A percentile compares a stretch with the other conserved stretches of the same genome.
Evolutionary conservation across 371 early-diverging fungal genomes (phyloP).

Genomic region (Rhizomucor pusillus): DNA sequence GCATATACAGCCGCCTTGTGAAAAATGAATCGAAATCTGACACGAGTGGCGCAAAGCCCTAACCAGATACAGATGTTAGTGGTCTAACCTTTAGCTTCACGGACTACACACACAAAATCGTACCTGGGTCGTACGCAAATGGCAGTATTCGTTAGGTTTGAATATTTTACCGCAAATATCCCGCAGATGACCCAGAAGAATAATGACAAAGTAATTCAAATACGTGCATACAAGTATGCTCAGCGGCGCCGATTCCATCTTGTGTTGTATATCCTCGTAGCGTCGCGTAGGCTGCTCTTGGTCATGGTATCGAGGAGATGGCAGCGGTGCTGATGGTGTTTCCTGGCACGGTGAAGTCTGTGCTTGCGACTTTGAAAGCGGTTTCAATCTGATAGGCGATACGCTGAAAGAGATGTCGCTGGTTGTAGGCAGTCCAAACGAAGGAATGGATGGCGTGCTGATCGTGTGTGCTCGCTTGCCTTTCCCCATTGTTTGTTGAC

Average conservation of each 20-base stretch:
- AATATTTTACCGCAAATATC: constrained; percentile 84
- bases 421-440: constrained; percentile 3
- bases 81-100: no score
- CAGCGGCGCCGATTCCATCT: constrained; percentile 63
- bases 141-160: constrained; percentile 65
- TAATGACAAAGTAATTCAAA: constrained; percentile 88
- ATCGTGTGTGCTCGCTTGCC: constrained; percentile 33
- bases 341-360: neutral
- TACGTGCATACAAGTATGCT: constrained; percentile 89
- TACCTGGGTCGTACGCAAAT: constrained; percentile 72
- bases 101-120: neutral
- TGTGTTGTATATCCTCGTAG: constrained; percentile 11
- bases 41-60: constrained; percentile 89
- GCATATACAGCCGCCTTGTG: constrained; percentile 89
- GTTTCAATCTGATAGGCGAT: neutral
- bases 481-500: constrained; percentile 21
- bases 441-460: constrained; percentile 17
- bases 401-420: constrained; percentile 3
- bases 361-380: no score
- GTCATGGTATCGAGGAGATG: neutral
- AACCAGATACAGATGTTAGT: neutral
- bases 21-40: constrained; percentile 98
- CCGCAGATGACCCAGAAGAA: constrained; percentile 88
- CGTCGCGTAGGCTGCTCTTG: no score
- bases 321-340: neutral